Base-by-base conservation (phyloP, 2,329 filamentous ascomycete genomes). In the Magnaporthiopsis poae region DNA sequence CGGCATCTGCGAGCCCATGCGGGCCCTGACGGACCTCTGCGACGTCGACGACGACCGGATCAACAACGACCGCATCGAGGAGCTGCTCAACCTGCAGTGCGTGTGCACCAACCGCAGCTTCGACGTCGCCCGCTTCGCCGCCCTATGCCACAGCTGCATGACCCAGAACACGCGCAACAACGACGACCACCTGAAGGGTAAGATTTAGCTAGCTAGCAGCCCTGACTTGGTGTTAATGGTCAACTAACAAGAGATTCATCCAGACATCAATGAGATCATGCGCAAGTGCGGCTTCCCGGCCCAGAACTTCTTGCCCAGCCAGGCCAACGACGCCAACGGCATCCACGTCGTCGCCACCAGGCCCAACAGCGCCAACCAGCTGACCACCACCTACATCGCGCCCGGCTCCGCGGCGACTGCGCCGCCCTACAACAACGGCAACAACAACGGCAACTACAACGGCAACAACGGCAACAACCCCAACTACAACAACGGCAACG, bases 21-120 rank as follows among this genome's bases (percentile, higher is more conserved):
- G 71, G 12, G 68, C 75, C 31, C 73, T 79, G 36, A 75, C 74
- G 65, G 71, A 71, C 46, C 71, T 70, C 59, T 80, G 79, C 68
- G 75, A 79, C 81, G 61, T 84, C 77, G 66, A 88, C 76, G 61
- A 87, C 78, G 21, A 80, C 72, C 9, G 80, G 60, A 71, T 74
- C 66, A 71, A 68, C 25, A 74, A 68, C 59, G 70, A 77, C 71
- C 73, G 71, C 31, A 69, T 73, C 39, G 77, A 79, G 70, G 71
- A 77, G 61, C 74, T 73, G 25, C 75, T 79, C 65, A 73, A 76
- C 72, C 71, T 70, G 15, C 76, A 80, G 69, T 80, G 78, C 68
- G 69, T 79, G 65, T 79, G 78, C 73, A 75, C 76, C 69, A 77
- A 80, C 73, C 68, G 72, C 63, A 77, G 76, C 70, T 77, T 80